Evolutionary conservation across 352 stramenopile genomes (phyloP).

Genomic region (Globisporangium camurandrum): DNA sequence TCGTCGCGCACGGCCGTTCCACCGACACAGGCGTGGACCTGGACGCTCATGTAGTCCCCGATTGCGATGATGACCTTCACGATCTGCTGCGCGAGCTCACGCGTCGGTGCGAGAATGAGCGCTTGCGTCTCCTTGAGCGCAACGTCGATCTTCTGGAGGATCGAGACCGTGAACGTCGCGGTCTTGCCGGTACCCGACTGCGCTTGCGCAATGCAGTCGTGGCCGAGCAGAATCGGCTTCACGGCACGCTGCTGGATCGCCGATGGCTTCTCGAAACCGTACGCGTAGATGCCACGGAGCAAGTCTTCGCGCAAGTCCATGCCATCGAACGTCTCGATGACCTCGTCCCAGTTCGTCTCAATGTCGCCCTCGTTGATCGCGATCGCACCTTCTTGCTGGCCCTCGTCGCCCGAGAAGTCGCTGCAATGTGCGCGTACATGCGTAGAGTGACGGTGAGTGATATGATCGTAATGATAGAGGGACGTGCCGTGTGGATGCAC

Average conservation of each 20-base stretch:
- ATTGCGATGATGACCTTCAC: constrained; percentile 96
- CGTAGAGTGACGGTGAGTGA: no score
- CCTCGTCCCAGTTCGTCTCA: constrained; percentile 98
- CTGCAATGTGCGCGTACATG: constrained; percentile 12
- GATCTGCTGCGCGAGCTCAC: constrained; percentile 99
- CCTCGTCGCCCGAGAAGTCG: constrained; percentile 54
- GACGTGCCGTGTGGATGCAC: no score
- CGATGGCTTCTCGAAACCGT: constrained; percentile 99
- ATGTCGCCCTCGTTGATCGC: constrained; percentile 91
- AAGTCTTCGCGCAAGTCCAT: constrained; percentile 98
- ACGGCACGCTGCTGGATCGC: constrained; percentile 99
- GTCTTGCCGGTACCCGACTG: constrained; percentile 99
- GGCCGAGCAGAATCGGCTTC: constrained; percentile 95
- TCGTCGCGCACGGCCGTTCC: constrained; percentile 98
- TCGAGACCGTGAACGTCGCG: constrained; percentile 98
- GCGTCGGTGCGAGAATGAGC: constrained; percentile 98
- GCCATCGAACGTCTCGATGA: constrained; percentile 97
- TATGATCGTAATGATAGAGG: no score
- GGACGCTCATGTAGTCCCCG: constrained; percentile 94
- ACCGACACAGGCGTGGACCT: constrained; percentile 97
- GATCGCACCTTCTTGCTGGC: constrained; percentile 59
- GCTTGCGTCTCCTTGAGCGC: constrained; percentile 95
- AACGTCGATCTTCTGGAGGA: constrained; percentile 97
- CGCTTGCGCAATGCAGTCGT: constrained; percentile 98
- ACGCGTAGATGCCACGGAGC: constrained; percentile 99